These are phyloP conservation scores for Diospyros lotus DNA, from an alignment of 148 eudicot species.

Conservation along the genomic window DNA sequence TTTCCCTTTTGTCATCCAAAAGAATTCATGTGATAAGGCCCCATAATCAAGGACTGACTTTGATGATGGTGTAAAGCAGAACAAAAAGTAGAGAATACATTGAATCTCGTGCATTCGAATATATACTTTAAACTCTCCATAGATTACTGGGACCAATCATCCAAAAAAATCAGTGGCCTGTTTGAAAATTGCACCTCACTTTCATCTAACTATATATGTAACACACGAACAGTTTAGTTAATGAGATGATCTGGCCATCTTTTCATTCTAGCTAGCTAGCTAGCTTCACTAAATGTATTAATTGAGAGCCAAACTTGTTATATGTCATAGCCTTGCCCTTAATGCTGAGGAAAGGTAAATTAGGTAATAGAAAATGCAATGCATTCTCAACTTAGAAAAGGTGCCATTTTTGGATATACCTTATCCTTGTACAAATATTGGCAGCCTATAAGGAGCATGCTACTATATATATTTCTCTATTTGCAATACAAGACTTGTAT, in stretches of 20 bases:
- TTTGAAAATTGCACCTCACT: background rate
- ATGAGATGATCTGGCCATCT: background rate
- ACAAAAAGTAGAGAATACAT: background rate
- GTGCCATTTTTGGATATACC: background rate
- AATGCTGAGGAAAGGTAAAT: background rate
- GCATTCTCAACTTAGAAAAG: background rate
- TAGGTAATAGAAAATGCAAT: background rate
- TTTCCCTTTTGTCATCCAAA: slow-evolving; percentile 4
- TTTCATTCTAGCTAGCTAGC: no score
- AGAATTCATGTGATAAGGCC: background rate
- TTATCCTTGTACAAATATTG: slow-evolving; percentile 1
- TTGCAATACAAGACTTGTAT: background rate
- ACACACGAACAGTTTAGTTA: background rate
- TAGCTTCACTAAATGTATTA: background rate
- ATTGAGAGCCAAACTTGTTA: background rate
- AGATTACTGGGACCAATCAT: background rate
- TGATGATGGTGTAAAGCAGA: slow-evolving; percentile 2
- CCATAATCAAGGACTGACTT: slow-evolving; percentile 9
- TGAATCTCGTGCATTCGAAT: slow-evolving; percentile 6
- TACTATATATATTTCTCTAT: slow-evolving; percentile 1
- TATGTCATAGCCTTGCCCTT: background rate
- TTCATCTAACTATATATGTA: no score
- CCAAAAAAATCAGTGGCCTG: background rate
- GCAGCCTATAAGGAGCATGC: background rate
- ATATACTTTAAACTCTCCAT: background rate